A percentile compares a stretch with the other conserved stretches of the same genome.
Evolutionary conservation across 495 filamentous ascomycete genomes (phyloP).

Genomic region (Polyplosphaeria fusca): DNA sequence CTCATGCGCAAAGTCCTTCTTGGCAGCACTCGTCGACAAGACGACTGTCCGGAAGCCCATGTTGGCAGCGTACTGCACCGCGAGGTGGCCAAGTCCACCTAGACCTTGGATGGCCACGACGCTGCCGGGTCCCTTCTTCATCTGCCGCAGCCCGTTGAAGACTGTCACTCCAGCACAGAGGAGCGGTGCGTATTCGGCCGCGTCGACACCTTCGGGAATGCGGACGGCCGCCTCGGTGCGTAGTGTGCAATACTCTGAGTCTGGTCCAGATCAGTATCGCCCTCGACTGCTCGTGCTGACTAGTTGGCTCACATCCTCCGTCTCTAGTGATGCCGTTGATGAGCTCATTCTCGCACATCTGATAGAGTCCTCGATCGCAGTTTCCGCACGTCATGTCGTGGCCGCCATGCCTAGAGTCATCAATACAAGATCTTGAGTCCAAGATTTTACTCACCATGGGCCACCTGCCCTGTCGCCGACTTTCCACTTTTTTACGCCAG

Average conservation of each 20-base stretch:
- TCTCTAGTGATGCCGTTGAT: conserved; percentile 43
- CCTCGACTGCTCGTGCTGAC: no score
- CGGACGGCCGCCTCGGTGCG: conserved; percentile 60
- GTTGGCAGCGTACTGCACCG: conserved; percentile 61
- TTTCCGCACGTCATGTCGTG: conserved; percentile 46
- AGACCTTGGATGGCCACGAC: conserved; percentile 50
- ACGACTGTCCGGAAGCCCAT: conserved; percentile 66
- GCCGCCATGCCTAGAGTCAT: no score
- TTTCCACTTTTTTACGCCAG: conserved; percentile 44
- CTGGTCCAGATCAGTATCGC: conserved; percentile 20
- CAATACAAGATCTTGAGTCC: no score
- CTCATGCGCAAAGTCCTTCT: conserved; percentile 57
- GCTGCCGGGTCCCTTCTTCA: conserved; percentile 55
- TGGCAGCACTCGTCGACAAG: conserved; percentile 54
- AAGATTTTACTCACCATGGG: no score
- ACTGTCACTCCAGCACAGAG: conserved; percentile 71
- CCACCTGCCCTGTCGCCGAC: conserved; percentile 44
- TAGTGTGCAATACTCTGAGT: conserved; percentile 63
- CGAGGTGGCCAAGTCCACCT: conserved; percentile 66
- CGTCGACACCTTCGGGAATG: conserved; percentile 57
- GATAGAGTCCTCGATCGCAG: conserved; percentile 45
- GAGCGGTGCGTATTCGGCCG: conserved; percentile 61
- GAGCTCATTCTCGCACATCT: conserved; percentile 46
- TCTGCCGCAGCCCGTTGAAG: conserved; percentile 66
- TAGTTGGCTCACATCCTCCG: conserved; percentile 44